Percentiles rank a stretch among this genome's conserved stretches.
phyloP scores from a whole-genome alignment of 169 alveolate species.

The Plasmodium fragile region DNA sequence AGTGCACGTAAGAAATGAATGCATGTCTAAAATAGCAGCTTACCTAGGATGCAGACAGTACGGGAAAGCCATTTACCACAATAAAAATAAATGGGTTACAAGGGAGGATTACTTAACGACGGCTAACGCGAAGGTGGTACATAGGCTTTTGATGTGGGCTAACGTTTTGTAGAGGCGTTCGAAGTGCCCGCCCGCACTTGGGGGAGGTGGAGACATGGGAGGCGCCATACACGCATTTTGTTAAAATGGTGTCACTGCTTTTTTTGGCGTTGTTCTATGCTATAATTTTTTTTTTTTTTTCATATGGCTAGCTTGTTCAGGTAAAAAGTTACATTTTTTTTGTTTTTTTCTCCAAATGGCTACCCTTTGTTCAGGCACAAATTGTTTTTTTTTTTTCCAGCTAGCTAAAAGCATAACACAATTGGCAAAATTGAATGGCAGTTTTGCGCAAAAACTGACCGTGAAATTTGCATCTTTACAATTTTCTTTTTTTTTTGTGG shows the following conservation, averaged over 20 bases:
- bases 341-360: neutral
- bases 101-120: conserved; percentile 33
- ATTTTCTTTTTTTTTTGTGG: neutral
- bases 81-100: conserved; percentile 69
- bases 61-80: conserved; percentile 46
- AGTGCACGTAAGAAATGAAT: conserved; percentile 23
- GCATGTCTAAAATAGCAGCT: conserved; percentile 70
- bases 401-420: neutral
- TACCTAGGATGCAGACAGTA: conserved; percentile 68
- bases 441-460: neutral
- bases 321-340: neutral
- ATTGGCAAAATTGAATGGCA: neutral
- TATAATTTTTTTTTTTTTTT: neutral
- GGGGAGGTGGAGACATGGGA: neutral
- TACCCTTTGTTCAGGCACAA: neutral
- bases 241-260: neutral
- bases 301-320: neutral
- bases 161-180: conserved; percentile 17
- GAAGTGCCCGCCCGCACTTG: neutral
- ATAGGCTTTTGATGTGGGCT: conserved; percentile 62
- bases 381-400: conserved; percentile 3
- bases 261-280: neutral
- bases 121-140: conserved; percentile 40
- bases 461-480: neutral
- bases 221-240: neutral